Base-by-base conservation (phyloP, 345 rosid genomes). In the Salix arbutifolia region DNA sequence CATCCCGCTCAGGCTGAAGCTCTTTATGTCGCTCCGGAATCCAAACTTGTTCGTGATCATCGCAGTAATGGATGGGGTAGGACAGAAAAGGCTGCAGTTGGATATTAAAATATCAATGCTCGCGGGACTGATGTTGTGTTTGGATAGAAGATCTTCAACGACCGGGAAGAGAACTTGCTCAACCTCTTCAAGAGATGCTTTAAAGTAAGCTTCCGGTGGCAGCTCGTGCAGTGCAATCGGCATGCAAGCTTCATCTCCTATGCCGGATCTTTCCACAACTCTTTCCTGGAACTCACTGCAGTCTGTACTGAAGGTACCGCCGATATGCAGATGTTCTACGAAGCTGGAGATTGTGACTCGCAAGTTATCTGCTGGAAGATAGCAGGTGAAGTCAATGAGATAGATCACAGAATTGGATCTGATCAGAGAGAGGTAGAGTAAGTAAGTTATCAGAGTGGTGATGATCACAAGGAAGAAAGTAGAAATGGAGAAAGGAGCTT, bases 21-120 rank as follows among this genome's bases (percentile, higher is more conserved):
- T 89, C 80, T 84, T 86, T n/a, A 90, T 74, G 81, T 88, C 68
- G 67, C 86, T 85, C 48, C 90, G 83, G 72, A 90, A 69, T 4
- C 91, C 86, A 69, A 88, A 89, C 72, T 71, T 83, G 80, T 85
- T 85, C 28, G 85, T 74, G 69, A 88, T 78, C 81, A 83, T 85
- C 58, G 90, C 75, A 1, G 92, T 80, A 26, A 90, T 83, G 26
- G 96, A 90, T 10, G 96, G 96, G 31, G 89, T 84, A 16, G 94
- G 91, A 83, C 92, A 87, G 72, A 87, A 91, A 0, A 91, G 73
- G 85, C 94, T 91, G 56, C 94, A 91, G 80, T 91, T 91, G 18
- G 90, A 86, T 72, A 92, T 89, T 38, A 90, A 74, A 38, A 90
- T 88, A 73, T 92, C 97, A 13, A 90, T 88, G 78, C 79, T 81